These are phyloP conservation scores for Debaryomyces sp. DNA, from an alignment of 1,139 yeast genomes.

Conservation along the genomic window DNA sequence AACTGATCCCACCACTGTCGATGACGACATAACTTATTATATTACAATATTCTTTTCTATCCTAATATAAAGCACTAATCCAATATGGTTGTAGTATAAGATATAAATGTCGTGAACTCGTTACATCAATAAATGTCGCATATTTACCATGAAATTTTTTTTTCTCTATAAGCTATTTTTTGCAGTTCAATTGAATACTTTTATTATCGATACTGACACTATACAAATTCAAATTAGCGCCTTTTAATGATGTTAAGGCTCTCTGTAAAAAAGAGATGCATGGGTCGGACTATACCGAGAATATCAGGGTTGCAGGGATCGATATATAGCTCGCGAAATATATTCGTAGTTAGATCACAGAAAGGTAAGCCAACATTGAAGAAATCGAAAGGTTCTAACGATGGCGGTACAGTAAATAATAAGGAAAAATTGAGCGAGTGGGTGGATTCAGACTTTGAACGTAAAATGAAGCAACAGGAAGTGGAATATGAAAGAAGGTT, in stretches of 20 bases:
- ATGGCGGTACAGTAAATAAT: background rate
- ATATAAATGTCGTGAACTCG: background rate
- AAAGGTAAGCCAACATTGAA: slow-evolving; percentile 6
- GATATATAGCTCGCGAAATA: slow-evolving; percentile 5
- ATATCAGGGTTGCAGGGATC: background rate
- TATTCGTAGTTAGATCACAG: slow-evolving; percentile 14
- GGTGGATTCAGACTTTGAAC: slow-evolving; percentile 21
- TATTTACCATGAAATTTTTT: slow-evolving; percentile 3
- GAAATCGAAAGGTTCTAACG: slow-evolving; percentile 1
- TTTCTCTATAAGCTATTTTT: background rate
- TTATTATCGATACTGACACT: background rate
- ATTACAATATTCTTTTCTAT: background rate
- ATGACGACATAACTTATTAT: slow-evolving; percentile 5
- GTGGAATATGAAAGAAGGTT: slow-evolving; percentile 24
- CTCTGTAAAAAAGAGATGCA: background rate
- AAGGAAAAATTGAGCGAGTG: slow-evolving; percentile 17
- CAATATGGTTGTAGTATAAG: background rate
- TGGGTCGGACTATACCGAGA: background rate
- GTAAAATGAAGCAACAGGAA: slow-evolving; percentile 22
- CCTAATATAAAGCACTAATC: background rate
- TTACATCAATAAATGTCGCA: background rate
- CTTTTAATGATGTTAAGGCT: background rate
- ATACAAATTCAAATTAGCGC: background rate
- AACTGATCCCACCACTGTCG: slow-evolving; percentile 21
- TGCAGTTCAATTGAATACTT: slow-evolving; percentile 1